These are phyloP conservation scores for Venturia effusa DNA, from an alignment of 2,329 filamentous ascomycete genomes.

Conservation along the genomic window DNA sequence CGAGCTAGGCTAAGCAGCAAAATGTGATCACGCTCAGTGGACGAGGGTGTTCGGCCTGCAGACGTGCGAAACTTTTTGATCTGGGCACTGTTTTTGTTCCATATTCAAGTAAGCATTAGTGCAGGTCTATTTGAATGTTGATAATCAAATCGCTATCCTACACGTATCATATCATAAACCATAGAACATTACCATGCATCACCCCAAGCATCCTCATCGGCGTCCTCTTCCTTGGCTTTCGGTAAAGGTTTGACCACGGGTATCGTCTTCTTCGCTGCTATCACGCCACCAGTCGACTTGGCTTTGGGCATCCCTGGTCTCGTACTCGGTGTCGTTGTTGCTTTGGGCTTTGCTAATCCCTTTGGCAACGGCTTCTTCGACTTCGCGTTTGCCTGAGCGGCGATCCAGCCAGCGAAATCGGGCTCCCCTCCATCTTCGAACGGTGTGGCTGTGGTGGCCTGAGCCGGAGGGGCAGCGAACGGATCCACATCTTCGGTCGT, in stretches of 20 bases:
- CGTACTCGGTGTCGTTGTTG: conserved; percentile 26
- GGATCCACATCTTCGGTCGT: conserved; percentile 43
- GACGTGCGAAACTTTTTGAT: too few species aligned
- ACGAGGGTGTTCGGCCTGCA: too few species aligned
- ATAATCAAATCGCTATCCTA: background rate
- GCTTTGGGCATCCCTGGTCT: conserved; percentile 21
- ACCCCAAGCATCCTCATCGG: conserved; percentile 31
- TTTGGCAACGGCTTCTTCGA: conserved; percentile 66
- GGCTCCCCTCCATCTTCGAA: conserved; percentile 82
- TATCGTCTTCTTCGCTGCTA: conserved; percentile 17
- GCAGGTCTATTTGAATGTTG: background rate
- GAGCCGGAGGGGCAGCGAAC: conserved; percentile 35
- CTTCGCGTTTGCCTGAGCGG: conserved; percentile 73
- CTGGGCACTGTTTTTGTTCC: too few species aligned
- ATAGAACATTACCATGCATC: conserved; percentile 23
- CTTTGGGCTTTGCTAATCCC: conserved; percentile 55
- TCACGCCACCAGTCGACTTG: conserved; percentile 21
- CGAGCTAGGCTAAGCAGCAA: too few species aligned
- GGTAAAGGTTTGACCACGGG: conserved; percentile 14
- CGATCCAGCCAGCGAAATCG: conserved; percentile 92
- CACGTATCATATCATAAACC: background rate
- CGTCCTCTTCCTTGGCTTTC: conserved; percentile 22
- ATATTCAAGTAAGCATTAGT: background rate
- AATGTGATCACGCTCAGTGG: too few species aligned
- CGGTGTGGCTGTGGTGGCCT: conserved; percentile 24